phyloP scores from a whole-genome alignment of 768 basidiomycete genomes.

The Dentipellis sp. region DNA sequence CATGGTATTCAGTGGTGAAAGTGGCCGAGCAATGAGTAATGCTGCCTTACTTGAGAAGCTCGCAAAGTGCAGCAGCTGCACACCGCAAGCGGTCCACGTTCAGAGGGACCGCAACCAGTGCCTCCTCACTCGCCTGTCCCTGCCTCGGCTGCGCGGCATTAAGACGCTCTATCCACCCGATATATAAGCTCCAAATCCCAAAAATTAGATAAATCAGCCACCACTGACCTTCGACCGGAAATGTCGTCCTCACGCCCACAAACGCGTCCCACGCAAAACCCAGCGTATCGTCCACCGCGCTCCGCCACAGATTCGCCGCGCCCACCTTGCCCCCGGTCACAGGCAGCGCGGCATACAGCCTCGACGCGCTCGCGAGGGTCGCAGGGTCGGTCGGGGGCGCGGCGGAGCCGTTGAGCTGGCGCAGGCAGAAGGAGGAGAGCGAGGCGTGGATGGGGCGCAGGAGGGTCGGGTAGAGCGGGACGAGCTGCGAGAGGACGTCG shows the following conservation, averaged over 20 bases:
- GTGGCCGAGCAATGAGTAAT: neutral
- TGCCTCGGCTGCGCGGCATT: constrained; percentile 12
- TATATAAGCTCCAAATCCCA: neutral
- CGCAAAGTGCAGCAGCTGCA: constrained; percentile 38
- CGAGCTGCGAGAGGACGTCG: constrained; percentile 42
- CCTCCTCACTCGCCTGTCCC: constrained; percentile 28
- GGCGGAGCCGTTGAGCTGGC: constrained; percentile 46
- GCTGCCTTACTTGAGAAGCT: constrained; percentile 42
- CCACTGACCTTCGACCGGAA: constrained; percentile 34
- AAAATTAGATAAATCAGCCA: neutral
- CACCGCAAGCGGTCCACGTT: constrained; percentile 54
- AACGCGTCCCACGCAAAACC: constrained; percentile 59
- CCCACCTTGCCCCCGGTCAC: constrained; percentile 75
- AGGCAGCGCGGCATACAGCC: constrained; percentile 55
- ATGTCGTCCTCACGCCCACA: constrained; percentile 49
- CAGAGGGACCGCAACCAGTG: constrained; percentile 40
- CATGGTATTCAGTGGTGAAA: constrained; percentile 3
- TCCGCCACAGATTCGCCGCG: constrained; percentile 63
- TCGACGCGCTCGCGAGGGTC: constrained; percentile 37
- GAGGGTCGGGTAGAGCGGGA: constrained; percentile 59
- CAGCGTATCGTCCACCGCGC: constrained; percentile 62
- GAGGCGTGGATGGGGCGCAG: constrained; percentile 45
- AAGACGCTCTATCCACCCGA: constrained; percentile 6
- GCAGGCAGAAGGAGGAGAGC: constrained; percentile 44
- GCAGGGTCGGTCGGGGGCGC: constrained; percentile 29